A percentile compares a stretch with the other conserved stretches of the same genome.
Conservation (phyloP, 805 yeast species). For the Hanseniaspora hatyaiensis region DNA sequence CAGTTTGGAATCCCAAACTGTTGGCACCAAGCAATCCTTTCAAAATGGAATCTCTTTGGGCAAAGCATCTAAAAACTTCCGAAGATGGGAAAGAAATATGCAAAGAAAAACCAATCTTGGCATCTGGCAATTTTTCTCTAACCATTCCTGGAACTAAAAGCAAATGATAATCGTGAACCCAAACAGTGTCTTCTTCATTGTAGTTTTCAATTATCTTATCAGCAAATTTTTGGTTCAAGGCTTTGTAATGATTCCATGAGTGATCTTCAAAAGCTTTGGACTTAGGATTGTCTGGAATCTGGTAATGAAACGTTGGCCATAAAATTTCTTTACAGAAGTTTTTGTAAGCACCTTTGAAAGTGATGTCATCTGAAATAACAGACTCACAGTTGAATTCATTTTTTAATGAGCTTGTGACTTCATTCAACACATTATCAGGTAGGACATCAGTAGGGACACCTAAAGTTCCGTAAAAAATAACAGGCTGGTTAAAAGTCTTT, state of each 20-base stretch:
- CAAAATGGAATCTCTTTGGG: conserved; percentile 66
- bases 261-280: conserved; percentile 92
- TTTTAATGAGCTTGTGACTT: conserved; percentile 40
- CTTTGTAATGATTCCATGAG: conserved; percentile 77
- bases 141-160: conserved; percentile 78
- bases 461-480: conserved; percentile 77
- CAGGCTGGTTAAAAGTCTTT: conserved; percentile 30
- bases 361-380: conserved; percentile 62
- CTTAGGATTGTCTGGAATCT: conserved; percentile 88
- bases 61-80: conserved; percentile 88
- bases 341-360: conserved; percentile 81
- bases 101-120: conserved; percentile 80
- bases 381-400: conserved; percentile 47
- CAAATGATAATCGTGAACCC: conserved; percentile 93
- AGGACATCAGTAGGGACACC: conserved; percentile 85
- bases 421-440: conserved; percentile 42
- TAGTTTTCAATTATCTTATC: conserved; percentile 58
- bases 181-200: conserved; percentile 63
- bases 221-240: conserved; percentile 68
- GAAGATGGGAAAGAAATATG: conserved; percentile 93
- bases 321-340: conserved; percentile 86
- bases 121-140: conserved; percentile 61
- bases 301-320: conserved; percentile 93
- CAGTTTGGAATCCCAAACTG: conserved; percentile 77
- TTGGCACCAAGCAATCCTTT: conserved; percentile 84